phyloP scores from a whole-genome alignment of 768 basidiomycete species.

The Hericium rajendrae region DNA sequence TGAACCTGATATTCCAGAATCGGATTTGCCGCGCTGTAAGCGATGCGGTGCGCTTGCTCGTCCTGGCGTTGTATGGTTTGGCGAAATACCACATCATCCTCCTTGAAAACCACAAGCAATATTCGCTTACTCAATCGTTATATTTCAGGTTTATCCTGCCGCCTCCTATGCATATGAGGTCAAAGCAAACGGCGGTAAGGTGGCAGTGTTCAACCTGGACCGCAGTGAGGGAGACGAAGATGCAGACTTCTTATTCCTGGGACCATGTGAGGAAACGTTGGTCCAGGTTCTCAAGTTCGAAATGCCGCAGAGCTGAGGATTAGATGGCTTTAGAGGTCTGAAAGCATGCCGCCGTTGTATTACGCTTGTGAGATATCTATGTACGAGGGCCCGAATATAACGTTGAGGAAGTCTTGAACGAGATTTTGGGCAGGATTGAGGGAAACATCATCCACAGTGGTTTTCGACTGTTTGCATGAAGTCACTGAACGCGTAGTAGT shows the following conservation, averaged over 20 bases:
- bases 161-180: conserved; percentile 21
- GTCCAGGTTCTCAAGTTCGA: conserved; percentile 24
- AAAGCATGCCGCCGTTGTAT: no score
- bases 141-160: conserved; percentile 24
- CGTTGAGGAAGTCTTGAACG: no score
- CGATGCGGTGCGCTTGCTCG: conserved; percentile 23
- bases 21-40: conserved; percentile 24
- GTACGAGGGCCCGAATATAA: no score
- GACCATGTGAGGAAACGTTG: conserved; percentile 37
- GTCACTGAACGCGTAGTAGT: no score
- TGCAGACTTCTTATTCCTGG: conserved; percentile 41
- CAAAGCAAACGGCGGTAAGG: conserved; percentile 21
- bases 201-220: conserved; percentile 28
- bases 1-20: conserved; percentile 19
- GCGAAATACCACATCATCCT: conserved; percentile 20
- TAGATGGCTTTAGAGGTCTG: no score
- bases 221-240: conserved; percentile 27
- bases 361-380: no score
- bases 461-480: no score
- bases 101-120: background rate
- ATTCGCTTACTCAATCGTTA: background rate
- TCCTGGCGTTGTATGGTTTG: conserved; percentile 37
- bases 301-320: no score
- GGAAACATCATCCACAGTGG: no score
- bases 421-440: no score